phyloP scores from a whole-genome alignment of 441 rosid genomes.

The Bocquillonia castaneifolia region DNA sequence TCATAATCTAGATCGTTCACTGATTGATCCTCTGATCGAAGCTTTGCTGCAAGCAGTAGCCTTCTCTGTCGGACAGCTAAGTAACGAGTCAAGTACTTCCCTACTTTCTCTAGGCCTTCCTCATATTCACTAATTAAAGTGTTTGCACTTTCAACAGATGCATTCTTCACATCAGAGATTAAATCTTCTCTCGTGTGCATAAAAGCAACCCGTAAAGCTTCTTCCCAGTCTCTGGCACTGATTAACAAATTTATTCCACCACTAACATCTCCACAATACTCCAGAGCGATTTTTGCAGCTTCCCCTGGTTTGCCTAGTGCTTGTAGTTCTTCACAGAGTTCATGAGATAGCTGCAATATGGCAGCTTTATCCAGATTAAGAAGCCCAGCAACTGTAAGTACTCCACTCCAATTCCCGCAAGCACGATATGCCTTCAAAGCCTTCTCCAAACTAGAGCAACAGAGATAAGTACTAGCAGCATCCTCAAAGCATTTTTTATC shows the following conservation, averaged over 20 bases:
- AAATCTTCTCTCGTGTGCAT: slow-evolving; percentile 57
- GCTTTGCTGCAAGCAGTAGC: slow-evolving; percentile 84
- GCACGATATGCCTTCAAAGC: slow-evolving; percentile 81
- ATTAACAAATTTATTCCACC: slow-evolving; percentile 61
- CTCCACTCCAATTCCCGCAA: slow-evolving; percentile 85
- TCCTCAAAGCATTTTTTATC: slow-evolving; percentile 74
- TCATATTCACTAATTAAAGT: slow-evolving; percentile 56
- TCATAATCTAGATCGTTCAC: slow-evolving; percentile 73
- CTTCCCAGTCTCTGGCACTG: slow-evolving; percentile 92
- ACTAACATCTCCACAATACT: slow-evolving; percentile 66
- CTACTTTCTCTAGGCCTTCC: slow-evolving; percentile 81
- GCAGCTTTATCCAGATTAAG: slow-evolving; percentile 65
- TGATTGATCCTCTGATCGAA: slow-evolving; percentile 63
- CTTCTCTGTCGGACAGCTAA: slow-evolving; percentile 93
- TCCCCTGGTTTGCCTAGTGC: slow-evolving; percentile 91
- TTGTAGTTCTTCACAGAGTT: slow-evolving; percentile 82
- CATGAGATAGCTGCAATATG: slow-evolving; percentile 63
- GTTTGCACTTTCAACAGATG: slow-evolving; percentile 72
- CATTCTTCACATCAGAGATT: slow-evolving; percentile 51
- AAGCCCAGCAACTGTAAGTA: slow-evolving; percentile 75
- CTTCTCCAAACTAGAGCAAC: slow-evolving; percentile 65
- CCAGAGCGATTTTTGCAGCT: slow-evolving; percentile 90
- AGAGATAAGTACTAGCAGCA: slow-evolving; percentile 77
- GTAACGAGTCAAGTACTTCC: slow-evolving; percentile 88
- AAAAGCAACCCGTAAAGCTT: slow-evolving; percentile 78